A percentile compares a stretch with the other conserved stretches of the same genome.
phyloP scores from a whole-genome alignment of 2,329 filamentous ascomycete species.

The Xylaria hypoxylon region DNA sequence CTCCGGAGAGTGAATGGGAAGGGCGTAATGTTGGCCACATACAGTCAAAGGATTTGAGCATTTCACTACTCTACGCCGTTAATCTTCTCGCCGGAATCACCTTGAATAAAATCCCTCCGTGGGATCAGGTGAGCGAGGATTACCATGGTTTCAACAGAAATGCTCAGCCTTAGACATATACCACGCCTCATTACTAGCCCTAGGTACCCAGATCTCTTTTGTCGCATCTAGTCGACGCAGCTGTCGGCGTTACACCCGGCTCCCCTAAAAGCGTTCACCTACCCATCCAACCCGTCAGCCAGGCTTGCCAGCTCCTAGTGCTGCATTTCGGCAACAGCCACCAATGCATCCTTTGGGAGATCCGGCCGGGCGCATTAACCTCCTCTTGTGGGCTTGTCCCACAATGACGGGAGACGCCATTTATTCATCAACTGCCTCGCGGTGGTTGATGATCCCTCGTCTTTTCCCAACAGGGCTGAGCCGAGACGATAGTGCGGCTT shows the following conservation, averaged over 20 bases:
- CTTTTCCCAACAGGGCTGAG: conserved; percentile 54
- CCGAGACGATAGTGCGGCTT: conserved; percentile 79
- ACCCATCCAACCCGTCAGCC: conserved; percentile 47
- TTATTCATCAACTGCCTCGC: conserved; percentile 48
- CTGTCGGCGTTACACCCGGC: conserved; percentile 44
- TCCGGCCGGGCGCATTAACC: conserved; percentile 70
- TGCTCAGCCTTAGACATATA: conserved; percentile 51
- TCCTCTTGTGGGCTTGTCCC: conserved; percentile 58
- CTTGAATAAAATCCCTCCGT: conserved; percentile 43
- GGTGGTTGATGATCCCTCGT: conserved; percentile 58
- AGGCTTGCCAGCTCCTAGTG: conserved; percentile 53
- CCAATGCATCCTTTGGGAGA: conserved; percentile 61
- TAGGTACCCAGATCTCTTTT: conserved; percentile 55
- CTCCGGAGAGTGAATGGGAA: conserved; percentile 53
- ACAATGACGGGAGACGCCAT: conserved; percentile 63
- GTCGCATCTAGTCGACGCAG: conserved; percentile 43
- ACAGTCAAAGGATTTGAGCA: conserved; percentile 57
- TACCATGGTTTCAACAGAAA: conserved; percentile 62
- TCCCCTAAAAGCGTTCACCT: conserved; percentile 32
- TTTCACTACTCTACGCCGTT: conserved; percentile 51
- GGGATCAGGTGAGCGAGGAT: conserved; percentile 54
- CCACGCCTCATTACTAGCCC: conserved; percentile 56
- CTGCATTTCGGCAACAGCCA: conserved; percentile 57
- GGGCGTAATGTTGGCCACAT: conserved; percentile 61
- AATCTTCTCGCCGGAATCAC: conserved; percentile 59